phyloP scores from a whole-genome alignment of 805 yeast species.

The Saturnispora besseyi region DNA sequence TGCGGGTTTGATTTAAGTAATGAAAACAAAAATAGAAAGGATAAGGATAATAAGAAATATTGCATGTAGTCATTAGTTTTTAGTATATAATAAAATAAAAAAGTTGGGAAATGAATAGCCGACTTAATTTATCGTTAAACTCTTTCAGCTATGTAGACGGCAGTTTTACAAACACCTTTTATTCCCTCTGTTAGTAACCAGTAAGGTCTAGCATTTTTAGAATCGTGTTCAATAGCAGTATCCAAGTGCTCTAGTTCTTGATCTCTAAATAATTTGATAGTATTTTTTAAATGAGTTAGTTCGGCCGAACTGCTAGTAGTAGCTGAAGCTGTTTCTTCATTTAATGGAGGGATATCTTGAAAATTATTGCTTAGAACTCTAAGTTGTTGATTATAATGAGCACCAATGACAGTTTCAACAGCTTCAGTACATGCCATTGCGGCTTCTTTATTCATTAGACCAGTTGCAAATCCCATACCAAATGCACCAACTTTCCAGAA shows the following conservation, averaged over 20 bases:
- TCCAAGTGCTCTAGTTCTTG: constrained; percentile 93
- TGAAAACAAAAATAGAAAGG: neutral
- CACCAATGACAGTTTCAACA: constrained; percentile 96
- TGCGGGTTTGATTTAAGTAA: constrained; percentile 20
- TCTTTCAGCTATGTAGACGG: constrained; percentile 87
- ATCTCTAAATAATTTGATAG: constrained; percentile 74
- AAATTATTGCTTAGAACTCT: constrained; percentile 65
- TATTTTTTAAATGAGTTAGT: constrained; percentile 44
- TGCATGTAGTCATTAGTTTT: neutral
- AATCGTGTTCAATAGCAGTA: constrained; percentile 87
- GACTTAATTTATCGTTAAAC: constrained; percentile 30
- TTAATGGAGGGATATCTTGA: constrained; percentile 33
- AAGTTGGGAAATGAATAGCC: no score
- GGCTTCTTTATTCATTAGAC: constrained; percentile 81
- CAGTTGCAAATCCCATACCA: constrained; percentile 80
- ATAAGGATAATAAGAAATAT: neutral
- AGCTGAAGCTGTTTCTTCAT: constrained; percentile 19
- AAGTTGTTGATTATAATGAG: constrained; percentile 87
- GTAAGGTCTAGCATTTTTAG: constrained; percentile 89
- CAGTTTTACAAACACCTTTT: constrained; percentile 73
- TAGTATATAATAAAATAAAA: no score
- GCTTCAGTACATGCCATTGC: constrained; percentile 99
- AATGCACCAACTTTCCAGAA: constrained; percentile 89
- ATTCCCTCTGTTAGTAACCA: constrained; percentile 81
- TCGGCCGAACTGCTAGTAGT: constrained; percentile 38